phyloP scores from a whole-genome alignment of 805 yeast genomes.

The Saccharomyces jurei region DNA sequence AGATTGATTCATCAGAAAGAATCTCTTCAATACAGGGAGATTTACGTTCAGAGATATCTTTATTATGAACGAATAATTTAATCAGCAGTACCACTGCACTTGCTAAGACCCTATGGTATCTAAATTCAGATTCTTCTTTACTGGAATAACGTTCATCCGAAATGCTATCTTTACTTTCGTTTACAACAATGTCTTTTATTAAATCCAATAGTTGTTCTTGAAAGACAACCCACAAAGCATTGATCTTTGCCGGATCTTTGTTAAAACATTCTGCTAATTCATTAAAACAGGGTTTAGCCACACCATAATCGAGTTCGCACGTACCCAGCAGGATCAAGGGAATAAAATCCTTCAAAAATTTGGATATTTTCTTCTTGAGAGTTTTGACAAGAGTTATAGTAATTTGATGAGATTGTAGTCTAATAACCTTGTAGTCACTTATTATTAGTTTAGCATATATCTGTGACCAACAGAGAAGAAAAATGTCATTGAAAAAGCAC shows the following conservation, averaged over 20 bases:
- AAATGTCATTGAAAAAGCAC: conserved; percentile 42
- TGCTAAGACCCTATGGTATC: conserved; percentile 50
- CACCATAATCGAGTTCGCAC: conserved; percentile 61
- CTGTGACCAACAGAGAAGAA: conserved; percentile 65
- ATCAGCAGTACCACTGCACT: conserved; percentile 44
- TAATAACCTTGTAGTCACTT: conserved; percentile 59
- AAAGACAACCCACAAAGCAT: conserved; percentile 55
- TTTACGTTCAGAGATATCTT: conserved; percentile 14
- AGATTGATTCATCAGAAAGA: conserved; percentile 36
- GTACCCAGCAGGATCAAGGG: conserved; percentile 69
- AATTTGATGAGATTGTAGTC: conserved; percentile 54
- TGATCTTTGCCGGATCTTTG: conserved; percentile 44
- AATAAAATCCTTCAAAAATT: conserved; percentile 60
- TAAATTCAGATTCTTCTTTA: conserved; percentile 56
- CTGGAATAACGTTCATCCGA: conserved; percentile 68
- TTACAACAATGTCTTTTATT: conserved; percentile 41
- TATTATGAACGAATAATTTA: conserved; percentile 18
- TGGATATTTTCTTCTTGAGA: conserved; percentile 51
- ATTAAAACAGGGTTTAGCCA: conserved; percentile 41
- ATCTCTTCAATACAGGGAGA: conserved; percentile 26
- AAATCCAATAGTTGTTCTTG: conserved; percentile 47
- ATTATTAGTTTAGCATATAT: conserved; percentile 71
- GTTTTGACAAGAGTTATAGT: conserved; percentile 46
- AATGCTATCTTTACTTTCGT: conserved; percentile 54
- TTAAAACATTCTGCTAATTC: conserved; percentile 49